phyloP scores from a whole-genome alignment of 2,329 filamentous ascomycete genomes.

The Juglanconis sp. region DNA sequence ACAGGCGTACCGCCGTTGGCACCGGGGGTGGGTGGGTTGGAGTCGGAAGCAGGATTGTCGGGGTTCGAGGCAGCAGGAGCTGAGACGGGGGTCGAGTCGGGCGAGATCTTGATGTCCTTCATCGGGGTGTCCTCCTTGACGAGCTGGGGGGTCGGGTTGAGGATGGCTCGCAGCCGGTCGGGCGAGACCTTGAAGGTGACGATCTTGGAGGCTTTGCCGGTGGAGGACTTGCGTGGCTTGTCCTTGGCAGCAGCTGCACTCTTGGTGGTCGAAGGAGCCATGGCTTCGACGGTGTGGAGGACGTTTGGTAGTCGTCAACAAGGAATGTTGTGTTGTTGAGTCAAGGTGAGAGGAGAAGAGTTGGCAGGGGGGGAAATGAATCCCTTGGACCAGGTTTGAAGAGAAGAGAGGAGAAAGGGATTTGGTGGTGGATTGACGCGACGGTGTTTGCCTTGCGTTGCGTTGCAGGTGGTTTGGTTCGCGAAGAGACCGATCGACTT shows the following conservation, averaged over 20 bases:
- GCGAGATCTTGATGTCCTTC: slow-evolving; percentile 42
- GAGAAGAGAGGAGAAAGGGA: not conserved
- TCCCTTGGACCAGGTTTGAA: not conserved
- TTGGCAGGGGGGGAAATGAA: not conserved
- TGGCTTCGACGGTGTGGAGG: slow-evolving; percentile 21
- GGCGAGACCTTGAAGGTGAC: slow-evolving; percentile 53
- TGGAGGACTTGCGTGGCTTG: slow-evolving; percentile 38
- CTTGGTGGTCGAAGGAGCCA: slow-evolving; percentile 35
- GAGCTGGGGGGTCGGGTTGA: slow-evolving; percentile 42
- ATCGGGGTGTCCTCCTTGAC: slow-evolving; percentile 37
- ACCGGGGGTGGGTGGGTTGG: slow-evolving; percentile 56
- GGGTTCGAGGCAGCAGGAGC: slow-evolving; percentile 42
- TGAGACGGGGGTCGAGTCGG: slow-evolving; percentile 39
- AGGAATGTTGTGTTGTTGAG: not conserved
- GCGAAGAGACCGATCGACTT: not conserved
- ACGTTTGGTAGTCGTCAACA: not conserved
- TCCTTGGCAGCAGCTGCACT: slow-evolving; percentile 35
- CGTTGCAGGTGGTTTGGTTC: not conserved
- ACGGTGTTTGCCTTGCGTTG: not conserved
- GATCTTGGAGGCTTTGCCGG: slow-evolving; percentile 30
- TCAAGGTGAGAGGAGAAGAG: not conserved
- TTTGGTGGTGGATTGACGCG: not conserved
- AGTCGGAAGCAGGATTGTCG: slow-evolving; percentile 55
- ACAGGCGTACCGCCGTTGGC: slow-evolving; percentile 53
- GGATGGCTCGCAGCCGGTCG: slow-evolving; percentile 47